A percentile compares a stretch with the other conserved stretches of the same genome.
Evolutionary conservation across 768 basidiomycete genomes (phyloP).

Genomic region (Boletus reticulatus): DNA sequence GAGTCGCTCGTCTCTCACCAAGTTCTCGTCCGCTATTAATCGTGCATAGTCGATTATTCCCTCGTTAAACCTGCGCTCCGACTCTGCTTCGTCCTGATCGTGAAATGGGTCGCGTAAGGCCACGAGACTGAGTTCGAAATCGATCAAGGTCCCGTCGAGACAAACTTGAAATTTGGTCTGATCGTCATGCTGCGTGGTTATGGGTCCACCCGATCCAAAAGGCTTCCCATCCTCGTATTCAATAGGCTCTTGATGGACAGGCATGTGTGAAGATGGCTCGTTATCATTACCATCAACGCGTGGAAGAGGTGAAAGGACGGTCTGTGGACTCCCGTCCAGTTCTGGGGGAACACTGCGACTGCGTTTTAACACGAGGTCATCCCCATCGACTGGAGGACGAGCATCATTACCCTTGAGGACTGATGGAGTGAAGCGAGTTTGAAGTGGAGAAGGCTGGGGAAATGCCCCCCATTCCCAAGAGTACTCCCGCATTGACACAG

Average conservation of each 20-base stretch:
- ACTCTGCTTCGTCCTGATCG: conserved; percentile 49
- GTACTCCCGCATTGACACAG: conserved; percentile 57
- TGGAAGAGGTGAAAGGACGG: conserved; percentile 21
- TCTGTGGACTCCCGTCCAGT: conserved; percentile 43
- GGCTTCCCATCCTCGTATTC: conserved; percentile 4
- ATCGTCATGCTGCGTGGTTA: conserved; percentile 60
- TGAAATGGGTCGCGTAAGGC: conserved; percentile 31
- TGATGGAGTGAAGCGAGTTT: conserved; percentile 41
- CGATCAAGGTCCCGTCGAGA: conserved; percentile 55
- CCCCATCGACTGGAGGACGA: conserved; percentile 13
- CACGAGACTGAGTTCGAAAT: conserved; percentile 76
- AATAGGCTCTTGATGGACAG: conserved; percentile 1
- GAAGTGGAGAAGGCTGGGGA: conserved; percentile 74
- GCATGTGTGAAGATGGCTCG: conserved; percentile 4
- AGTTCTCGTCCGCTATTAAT: conserved; percentile 62
- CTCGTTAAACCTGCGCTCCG: conserved; percentile 52
- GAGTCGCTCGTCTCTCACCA: conserved; percentile 62
- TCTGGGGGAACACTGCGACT: conserved; percentile 60
- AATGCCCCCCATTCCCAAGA: conserved; percentile 96
- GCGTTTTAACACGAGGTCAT: conserved; percentile 35
- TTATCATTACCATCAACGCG: conserved; percentile 21
- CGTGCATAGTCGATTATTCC: conserved; percentile 60
- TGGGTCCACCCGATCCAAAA: conserved; percentile 52
- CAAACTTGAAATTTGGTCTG: conserved; percentile 61
- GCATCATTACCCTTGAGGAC: conserved; percentile 15